phyloP scores from a whole-genome alignment of 192 early-diverging fungal genomes.

The Borealophlyctis nickersoniae region DNA sequence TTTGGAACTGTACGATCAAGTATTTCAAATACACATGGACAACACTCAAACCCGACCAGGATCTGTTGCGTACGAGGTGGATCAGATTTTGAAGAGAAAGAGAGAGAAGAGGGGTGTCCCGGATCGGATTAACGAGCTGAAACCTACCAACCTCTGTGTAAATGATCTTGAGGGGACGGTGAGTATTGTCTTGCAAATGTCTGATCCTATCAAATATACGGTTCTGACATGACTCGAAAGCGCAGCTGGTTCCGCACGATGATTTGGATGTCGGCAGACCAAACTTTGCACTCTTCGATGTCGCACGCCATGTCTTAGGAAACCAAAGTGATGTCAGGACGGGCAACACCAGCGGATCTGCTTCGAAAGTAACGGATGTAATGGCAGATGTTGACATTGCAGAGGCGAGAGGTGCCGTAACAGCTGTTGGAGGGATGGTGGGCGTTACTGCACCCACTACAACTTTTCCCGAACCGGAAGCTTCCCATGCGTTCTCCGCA shows the following conservation, averaged over 20 bases:
- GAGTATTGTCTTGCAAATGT: neutral
- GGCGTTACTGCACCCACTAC: too few relatives aligned
- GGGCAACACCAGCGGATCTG: neutral
- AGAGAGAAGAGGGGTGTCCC: neutral
- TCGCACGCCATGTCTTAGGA: neutral
- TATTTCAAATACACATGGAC: slow-evolving; percentile 1
- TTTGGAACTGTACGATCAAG: neutral
- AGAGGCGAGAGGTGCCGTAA: too few relatives aligned
- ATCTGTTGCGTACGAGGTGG: slow-evolving; percentile 7
- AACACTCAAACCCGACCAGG: slow-evolving; percentile 11
- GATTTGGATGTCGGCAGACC: neutral
- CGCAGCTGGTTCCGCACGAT: neutral
- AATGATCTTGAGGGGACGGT: slow-evolving; percentile 3
- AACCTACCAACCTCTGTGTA: neutral
- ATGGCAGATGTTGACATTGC: too few relatives aligned
- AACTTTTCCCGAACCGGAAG: neutral
- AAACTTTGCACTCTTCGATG: neutral
- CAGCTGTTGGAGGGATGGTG: too few relatives aligned
- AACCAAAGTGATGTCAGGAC: neutral
- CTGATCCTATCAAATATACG: neutral
- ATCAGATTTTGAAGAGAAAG: slow-evolving; percentile 19
- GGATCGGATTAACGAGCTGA: neutral
- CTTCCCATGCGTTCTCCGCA: neutral
- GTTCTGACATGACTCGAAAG: neutral
- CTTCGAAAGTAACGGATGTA: neutral